Base-by-base conservation (phyloP, 228 moss, liverwort and hornwort genomes). In the Sphagnum magellanicum region DNA sequence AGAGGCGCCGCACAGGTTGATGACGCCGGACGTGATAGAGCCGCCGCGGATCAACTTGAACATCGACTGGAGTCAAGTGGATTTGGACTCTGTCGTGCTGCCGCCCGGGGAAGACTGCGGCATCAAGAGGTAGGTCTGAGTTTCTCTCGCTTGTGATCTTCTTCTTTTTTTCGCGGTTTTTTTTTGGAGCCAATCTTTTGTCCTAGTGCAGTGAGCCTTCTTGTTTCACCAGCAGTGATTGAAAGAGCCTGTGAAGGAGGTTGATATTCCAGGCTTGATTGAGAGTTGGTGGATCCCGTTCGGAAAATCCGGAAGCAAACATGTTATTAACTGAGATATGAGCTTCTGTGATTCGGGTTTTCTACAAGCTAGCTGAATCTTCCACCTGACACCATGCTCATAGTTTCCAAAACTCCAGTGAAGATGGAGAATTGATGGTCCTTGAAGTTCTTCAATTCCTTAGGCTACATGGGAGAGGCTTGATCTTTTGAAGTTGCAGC, bases 1-100 rank as follows among this genome's bases (percentile, higher is more conserved):
- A 61, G 68, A 74, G 84, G 88, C 98, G 87, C 94, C 94, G 77
- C 92, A 98, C 77, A 77, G 69, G 67, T 75, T 98, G 66, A 76
- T 87, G 65, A 79, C 90, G 16, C 88, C 85, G 61, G 97, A 87
- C 65, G 75, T 84, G 82, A 77, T 78, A 57, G 91, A 83, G 74
- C 83, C 77, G 72, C 81, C 88, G 47, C 83, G 84, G 65, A 81
- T 93, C 72, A 79, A 79, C 68, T 66, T 98, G 71, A 92, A 91
- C 60, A 93, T 98, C 50, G 93, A 98, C 74, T 98, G 90, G 91
- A 79, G 88, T 10, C 80, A 79, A 68, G 91, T 98, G 63, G 93
- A 93, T 77, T 65, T 98, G 74, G 93, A 98, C n/a, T 82, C 86
- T 52, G 90, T 98, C 53, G 87, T 85, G 74, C 72, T 98, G 50